These are phyloP conservation scores for Scheffersomyces coipomensis DNA, from an alignment of 805 yeast genomes.

Conservation along the genomic window DNA sequence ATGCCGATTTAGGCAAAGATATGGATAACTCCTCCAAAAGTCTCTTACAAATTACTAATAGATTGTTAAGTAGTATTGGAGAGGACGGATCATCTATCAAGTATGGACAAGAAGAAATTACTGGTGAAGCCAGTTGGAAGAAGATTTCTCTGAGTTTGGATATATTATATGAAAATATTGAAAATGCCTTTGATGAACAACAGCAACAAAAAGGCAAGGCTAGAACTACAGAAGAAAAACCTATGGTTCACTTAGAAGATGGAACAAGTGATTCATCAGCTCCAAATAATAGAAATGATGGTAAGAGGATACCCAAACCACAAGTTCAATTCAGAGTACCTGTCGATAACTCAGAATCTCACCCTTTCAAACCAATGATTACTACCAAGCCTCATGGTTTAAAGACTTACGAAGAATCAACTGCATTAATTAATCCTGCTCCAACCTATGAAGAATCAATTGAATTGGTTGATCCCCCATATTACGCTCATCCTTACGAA, in stretches of 20 bases:
- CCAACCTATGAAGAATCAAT: conserved; percentile 17
- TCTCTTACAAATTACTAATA: conserved; percentile 47
- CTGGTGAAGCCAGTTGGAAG: conserved; percentile 53
- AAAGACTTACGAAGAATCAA: conserved; percentile 52
- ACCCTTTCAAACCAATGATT: conserved; percentile 78
- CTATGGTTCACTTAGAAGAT: conserved; percentile 54
- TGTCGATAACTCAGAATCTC: conserved; percentile 65
- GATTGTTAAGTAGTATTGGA: conserved; percentile 26
- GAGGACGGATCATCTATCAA: conserved; percentile 12
- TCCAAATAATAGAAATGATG: conserved; percentile 9
- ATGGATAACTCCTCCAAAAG: conserved; percentile 41
- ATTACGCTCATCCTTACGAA: conserved; percentile 78
- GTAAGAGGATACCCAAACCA: conserved; percentile 56
- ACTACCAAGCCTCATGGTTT: conserved; percentile 70
- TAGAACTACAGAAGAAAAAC: conserved; percentile 8
- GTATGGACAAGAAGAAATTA: conserved; percentile 43
- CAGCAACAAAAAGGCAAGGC: conserved; percentile 16
- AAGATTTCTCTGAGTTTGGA: conserved; percentile 64
- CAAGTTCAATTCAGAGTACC: conserved; percentile 57
- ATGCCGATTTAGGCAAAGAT: conserved; percentile 39
- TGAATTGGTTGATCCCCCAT: conserved; percentile 48
- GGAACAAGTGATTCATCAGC: conserved; percentile 9
- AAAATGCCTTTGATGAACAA: conserved; percentile 57
- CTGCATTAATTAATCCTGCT: conserved; percentile 29
- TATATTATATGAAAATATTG: conserved; percentile 71